phyloP scores from a whole-genome alignment of 805 yeast species.

The Starmerella geochares region DNA sequence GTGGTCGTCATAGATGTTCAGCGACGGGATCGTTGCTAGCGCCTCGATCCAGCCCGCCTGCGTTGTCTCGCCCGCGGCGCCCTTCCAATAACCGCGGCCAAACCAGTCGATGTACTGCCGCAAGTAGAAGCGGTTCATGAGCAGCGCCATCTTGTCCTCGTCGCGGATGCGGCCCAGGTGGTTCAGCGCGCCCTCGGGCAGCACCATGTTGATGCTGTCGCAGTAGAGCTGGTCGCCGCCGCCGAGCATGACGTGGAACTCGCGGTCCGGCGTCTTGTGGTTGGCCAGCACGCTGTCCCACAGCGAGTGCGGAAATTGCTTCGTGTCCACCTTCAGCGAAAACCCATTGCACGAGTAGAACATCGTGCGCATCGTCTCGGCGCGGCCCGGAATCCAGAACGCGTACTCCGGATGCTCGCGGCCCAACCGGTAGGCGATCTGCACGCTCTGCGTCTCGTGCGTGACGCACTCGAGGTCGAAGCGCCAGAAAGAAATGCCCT shows the following conservation, averaged over 20 bases:
- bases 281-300: slow-evolving; percentile 77
- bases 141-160: slow-evolving; percentile 33
- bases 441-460: slow-evolving; percentile 42
- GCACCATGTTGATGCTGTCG: slow-evolving; percentile 60
- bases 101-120: slow-evolving; percentile 77
- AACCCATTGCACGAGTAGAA: slow-evolving; percentile 89
- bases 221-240: slow-evolving; percentile 96
- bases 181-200: slow-evolving; percentile 21
- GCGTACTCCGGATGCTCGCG: slow-evolving; percentile 39
- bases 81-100: slow-evolving; percentile 80
- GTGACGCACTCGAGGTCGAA: slow-evolving; percentile 47
- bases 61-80: slow-evolving; percentile 51
- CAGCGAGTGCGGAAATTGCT: slow-evolving; percentile 57
- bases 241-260: slow-evolving; percentile 89
- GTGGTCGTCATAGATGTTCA: slow-evolving; percentile 88
- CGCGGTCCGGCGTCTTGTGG: slow-evolving; percentile 45
- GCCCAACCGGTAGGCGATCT: slow-evolving; percentile 53
- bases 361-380: slow-evolving; percentile 67
- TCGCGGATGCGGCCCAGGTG: slow-evolving; percentile 48
- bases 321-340: slow-evolving; percentile 60
- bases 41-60: slow-evolving; percentile 66
- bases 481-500: slow-evolving; percentile 48
- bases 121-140: slow-evolving; percentile 59
- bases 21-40: slow-evolving; percentile 69
- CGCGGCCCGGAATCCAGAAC: slow-evolving; percentile 57